Conservation (phyloP, 2,329 filamentous ascomycete species). For the Trichoderma lentiforme region DNA sequence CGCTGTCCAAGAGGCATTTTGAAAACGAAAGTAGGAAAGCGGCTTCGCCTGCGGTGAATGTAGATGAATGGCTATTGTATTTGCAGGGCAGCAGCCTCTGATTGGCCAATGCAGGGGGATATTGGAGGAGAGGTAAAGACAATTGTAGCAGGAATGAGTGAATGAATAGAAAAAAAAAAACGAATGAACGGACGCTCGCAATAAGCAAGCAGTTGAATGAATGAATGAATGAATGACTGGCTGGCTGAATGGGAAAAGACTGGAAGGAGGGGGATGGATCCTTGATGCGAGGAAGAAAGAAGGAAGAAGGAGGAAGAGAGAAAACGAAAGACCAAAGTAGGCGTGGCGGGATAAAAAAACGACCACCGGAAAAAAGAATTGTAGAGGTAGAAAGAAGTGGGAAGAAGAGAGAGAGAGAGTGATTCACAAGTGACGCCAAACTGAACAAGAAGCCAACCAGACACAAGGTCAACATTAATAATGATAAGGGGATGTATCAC, state of each 20-base stretch:
- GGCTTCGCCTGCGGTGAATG: not conserved
- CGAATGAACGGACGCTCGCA: not conserved
- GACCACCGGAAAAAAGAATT: not conserved
- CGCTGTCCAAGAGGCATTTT: constrained; percentile 7
- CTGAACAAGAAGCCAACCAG: not conserved
- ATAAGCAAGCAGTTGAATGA: not conserved
- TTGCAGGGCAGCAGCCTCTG: not conserved
- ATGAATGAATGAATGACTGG: not conserved
- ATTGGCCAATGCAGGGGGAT: not conserved
- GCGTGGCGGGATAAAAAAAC: not conserved
- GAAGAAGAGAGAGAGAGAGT: not conserved
- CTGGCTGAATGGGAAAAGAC: not conserved
- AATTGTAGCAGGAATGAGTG: not conserved
- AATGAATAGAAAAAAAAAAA: not conserved
- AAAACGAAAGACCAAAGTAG: not conserved
- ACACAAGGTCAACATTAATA: not conserved
- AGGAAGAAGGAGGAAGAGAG: not conserved
- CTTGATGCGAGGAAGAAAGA: not conserved
- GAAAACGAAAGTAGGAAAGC: not conserved
- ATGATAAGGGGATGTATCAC: not conserved
- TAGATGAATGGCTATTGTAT: constrained; percentile 1
- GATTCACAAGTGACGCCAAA: not conserved
- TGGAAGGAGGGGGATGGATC: not conserved
- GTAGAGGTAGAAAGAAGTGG: not conserved
- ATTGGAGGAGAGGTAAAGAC: not conserved